These are phyloP conservation scores for Colletotrichum lupini DNA, from an alignment of 2,329 filamentous ascomycete species.

Conservation along the genomic window DNA sequence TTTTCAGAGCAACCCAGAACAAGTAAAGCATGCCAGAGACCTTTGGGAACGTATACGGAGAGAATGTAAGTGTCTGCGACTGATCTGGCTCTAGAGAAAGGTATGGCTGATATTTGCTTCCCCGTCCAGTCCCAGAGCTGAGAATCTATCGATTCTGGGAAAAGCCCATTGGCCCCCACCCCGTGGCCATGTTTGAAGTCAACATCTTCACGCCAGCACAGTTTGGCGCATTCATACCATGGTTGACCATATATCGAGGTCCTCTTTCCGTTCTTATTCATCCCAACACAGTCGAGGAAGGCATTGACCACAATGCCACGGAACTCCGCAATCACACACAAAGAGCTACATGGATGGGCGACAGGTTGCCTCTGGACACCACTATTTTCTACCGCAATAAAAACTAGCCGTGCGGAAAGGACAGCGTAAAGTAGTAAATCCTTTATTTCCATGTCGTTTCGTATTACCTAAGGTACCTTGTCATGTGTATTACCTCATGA, in stretches of 20 bases:
- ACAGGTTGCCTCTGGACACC: constrained; percentile 69
- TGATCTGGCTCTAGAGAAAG: neutral
- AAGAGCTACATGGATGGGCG: constrained; percentile 80
- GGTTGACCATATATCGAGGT: constrained; percentile 85
- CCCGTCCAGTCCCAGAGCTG: constrained; percentile 79
- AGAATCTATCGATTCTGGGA: constrained; percentile 85
- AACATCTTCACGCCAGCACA: constrained; percentile 87
- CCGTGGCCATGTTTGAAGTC: constrained; percentile 91
- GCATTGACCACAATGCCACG: constrained; percentile 42
- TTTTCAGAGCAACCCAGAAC: constrained; percentile 70
- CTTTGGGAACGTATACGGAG: constrained; percentile 82
- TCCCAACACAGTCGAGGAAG: constrained; percentile 76
- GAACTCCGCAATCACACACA: constrained; percentile 71
- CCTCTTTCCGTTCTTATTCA: constrained; percentile 84
- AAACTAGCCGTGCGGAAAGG: neutral
- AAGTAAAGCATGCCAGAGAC: constrained; percentile 75
- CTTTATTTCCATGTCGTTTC: too few relatives aligned
- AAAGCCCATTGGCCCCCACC: constrained; percentile 82
- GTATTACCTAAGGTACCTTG: too few relatives aligned
- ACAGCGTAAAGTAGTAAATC: neutral
- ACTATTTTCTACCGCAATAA: constrained; percentile 15
- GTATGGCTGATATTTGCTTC: neutral
- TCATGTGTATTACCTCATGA: too few relatives aligned
- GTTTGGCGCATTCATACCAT: constrained; percentile 89
- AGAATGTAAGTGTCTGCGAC: constrained; percentile 70